A percentile compares a stretch with the other conserved stretches of the same genome.
phyloP scores from a whole-genome alignment of 768 basidiomycete species.

The Termitomyces sp. region DNA sequence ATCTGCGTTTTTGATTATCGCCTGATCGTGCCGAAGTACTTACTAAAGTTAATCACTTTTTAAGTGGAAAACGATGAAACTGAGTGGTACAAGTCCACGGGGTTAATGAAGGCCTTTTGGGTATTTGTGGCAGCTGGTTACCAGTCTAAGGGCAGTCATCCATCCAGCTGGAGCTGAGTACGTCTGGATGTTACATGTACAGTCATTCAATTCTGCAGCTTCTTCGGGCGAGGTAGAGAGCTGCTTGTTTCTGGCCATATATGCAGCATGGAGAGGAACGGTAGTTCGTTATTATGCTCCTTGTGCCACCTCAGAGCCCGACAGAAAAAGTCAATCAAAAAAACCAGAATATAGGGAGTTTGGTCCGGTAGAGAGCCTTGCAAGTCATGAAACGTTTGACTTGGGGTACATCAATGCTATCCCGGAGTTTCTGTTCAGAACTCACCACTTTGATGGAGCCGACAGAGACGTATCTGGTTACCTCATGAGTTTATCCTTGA shows the following conservation, averaged over 20 bases:
- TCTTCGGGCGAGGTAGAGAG: neutral
- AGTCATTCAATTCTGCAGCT: neutral
- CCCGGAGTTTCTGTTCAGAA: neutral
- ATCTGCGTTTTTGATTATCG: neutral
- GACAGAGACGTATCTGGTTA: neutral
- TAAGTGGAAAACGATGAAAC: neutral
- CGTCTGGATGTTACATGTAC: neutral
- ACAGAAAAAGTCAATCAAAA: neutral
- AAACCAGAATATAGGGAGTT: neutral
- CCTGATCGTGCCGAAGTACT: neutral
- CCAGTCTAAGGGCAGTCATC: neutral
- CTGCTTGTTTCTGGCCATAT: neutral
- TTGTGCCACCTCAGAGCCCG: neutral
- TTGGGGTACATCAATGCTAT: neutral
- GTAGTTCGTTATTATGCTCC: neutral
- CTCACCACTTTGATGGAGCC: neutral
- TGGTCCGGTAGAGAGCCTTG: neutral
- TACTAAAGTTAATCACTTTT: neutral
- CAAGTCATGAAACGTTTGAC: neutral
- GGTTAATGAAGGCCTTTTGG: too few species aligned
- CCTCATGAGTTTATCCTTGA: too few species aligned
- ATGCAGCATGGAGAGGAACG: neutral
- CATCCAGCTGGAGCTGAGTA: neutral
- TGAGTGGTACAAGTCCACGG: neutral
- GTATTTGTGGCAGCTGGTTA: neutral